A percentile compares a stretch with the other conserved stretches of the same genome.
Conservation (phyloP, 179 eudicot species). For the Kewa caespitosa region DNA sequence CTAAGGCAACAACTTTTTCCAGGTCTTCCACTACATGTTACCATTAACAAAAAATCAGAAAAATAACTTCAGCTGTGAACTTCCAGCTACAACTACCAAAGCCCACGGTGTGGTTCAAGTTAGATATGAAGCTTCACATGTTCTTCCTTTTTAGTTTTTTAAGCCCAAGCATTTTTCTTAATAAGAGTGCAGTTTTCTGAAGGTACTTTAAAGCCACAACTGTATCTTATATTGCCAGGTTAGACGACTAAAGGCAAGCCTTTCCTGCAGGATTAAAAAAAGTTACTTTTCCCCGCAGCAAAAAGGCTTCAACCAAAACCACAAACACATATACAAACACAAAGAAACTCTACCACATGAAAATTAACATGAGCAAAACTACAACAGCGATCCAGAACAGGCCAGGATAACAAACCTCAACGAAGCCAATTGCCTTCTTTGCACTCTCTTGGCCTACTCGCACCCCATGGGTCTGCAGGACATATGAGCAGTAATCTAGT, state of each 20-base stretch:
- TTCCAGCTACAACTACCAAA: too few species aligned
- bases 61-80: too few species aligned
- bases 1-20: too few species aligned
- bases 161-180: too few species aligned
- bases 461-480: slow-evolving; percentile 79
- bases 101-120: too few species aligned
- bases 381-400: too few species aligned
- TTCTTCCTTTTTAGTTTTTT: too few species aligned
- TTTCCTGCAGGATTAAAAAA: background rate
- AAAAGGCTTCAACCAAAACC: background rate
- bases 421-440: slow-evolving; percentile 71
- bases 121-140: too few species aligned
- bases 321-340: background rate
- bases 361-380: too few species aligned
- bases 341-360: background rate
- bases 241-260: background rate
- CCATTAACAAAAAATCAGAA: too few species aligned
- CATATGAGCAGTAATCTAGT: background rate
- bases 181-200: background rate
- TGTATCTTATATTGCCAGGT: background rate
- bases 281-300: background rate
- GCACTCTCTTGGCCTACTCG: slow-evolving; percentile 73
- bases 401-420: too few species aligned
- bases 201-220: background rate
- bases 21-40: too few species aligned